These are phyloP conservation scores for Austroboletus niveus DNA, from an alignment of 1,284 basidiomycete genomes.

Conservation along the genomic window DNA sequence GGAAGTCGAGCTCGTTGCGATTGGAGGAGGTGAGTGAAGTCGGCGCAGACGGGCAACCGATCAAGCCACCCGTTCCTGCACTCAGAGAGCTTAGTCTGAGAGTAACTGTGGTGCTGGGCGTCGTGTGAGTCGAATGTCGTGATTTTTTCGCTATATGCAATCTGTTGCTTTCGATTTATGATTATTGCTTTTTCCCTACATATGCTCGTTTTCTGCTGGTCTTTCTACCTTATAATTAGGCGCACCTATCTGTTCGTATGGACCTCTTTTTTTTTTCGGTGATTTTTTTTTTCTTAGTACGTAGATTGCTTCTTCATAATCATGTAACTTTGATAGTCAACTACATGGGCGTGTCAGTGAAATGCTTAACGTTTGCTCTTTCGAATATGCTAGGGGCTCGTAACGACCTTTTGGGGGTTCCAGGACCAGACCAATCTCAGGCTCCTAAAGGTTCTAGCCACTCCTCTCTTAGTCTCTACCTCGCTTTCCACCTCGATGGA, in stretches of 20 bases:
- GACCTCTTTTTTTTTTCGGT: background rate
- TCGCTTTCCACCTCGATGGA: no score
- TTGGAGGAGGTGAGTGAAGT: slow-evolving; percentile 55
- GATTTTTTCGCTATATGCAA: background rate
- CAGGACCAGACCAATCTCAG: no score
- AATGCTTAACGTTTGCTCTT: no score
- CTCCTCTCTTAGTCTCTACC: no score
- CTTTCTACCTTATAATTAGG: slow-evolving; percentile 1
- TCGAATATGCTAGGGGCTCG: no score
- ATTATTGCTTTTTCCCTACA: background rate
- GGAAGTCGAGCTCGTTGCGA: slow-evolving; percentile 69
- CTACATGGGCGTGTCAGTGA: no score
- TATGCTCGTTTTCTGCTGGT: background rate
- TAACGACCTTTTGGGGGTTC: no score
- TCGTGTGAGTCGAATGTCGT: slow-evolving; percentile 46
- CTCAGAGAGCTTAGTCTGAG: slow-evolving; percentile 60
- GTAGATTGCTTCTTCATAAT: no score
- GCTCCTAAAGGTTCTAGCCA: no score
- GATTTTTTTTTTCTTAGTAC: no score
- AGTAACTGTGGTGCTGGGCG: slow-evolving; percentile 71
- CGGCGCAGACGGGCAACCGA: slow-evolving; percentile 40
- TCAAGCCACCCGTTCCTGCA: slow-evolving; percentile 27
- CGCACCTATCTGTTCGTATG: background rate
- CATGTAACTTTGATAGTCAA: no score
- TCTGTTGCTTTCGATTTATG: slow-evolving; percentile 8